Conservation (phyloP, 768 basidiomycete species). For the Lepiota subincarnata region DNA sequence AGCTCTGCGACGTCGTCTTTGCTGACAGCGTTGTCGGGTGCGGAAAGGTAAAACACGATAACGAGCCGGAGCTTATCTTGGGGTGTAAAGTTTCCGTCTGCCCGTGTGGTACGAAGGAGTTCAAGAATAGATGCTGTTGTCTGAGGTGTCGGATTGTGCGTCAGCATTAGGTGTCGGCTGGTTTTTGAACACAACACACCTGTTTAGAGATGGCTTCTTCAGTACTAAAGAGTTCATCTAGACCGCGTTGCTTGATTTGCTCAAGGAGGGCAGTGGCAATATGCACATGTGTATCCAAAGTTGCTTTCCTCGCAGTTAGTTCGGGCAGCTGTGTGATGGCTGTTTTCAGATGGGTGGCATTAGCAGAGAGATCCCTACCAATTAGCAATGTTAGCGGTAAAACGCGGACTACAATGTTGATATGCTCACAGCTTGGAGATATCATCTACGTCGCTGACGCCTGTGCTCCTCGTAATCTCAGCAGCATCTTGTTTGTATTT, state of each 20-base stretch:
- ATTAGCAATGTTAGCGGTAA: background rate
- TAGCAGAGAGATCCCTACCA: slow-evolving; percentile 80
- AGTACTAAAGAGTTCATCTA: slow-evolving; percentile 96
- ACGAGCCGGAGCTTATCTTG: slow-evolving; percentile 91
- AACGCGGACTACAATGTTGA: background rate
- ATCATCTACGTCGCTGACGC: slow-evolving; percentile 93
- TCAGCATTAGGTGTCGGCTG: background rate
- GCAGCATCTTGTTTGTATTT: slow-evolving; percentile 95
- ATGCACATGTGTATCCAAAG: slow-evolving; percentile 98
- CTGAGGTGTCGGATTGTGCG: slow-evolving; percentile 28
- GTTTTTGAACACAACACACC: slow-evolving; percentile 36
- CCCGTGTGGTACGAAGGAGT: slow-evolving; percentile 70
- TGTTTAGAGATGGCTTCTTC: slow-evolving; percentile 91
- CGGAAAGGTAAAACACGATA: slow-evolving; percentile 92
- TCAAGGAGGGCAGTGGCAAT: slow-evolving; percentile 94
- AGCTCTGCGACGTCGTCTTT: slow-evolving; percentile 89
- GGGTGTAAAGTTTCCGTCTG: slow-evolving; percentile 61
- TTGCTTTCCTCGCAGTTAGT: slow-evolving; percentile 93
- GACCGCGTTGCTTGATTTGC: slow-evolving; percentile 89
- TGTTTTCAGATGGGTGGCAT: slow-evolving; percentile 91
- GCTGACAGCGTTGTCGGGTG: slow-evolving; percentile 71
- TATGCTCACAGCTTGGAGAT: slow-evolving; percentile 81
- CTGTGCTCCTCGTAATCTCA: slow-evolving; percentile 93
- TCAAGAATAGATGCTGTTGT: slow-evolving; percentile 80
- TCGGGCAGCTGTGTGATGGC: slow-evolving; percentile 97